Evolutionary conservation across 345 rosid genomes (phyloP).

Genomic region (Moricandia arvensis): DNA sequence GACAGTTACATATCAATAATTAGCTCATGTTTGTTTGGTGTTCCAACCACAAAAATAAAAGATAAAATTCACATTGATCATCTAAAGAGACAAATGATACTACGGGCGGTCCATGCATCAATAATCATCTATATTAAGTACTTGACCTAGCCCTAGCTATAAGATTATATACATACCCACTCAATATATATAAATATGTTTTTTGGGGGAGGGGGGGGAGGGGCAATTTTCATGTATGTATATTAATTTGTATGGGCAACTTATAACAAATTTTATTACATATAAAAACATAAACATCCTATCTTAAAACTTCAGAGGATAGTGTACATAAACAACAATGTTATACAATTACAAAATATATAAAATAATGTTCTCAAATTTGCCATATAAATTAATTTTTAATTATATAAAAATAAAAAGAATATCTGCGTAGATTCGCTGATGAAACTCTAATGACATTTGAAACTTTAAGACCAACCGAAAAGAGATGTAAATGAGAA

Average conservation of each 20-base stretch:
- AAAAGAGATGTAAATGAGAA: slow-evolving; percentile 1
- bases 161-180: slow-evolving; percentile 6
- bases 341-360: neutral
- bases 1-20: slow-evolving; percentile 8
- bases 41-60: neutral
- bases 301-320: neutral
- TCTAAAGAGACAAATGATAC: neutral
- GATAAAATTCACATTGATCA: neutral
- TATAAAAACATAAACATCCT: neutral
- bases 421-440: neutral
- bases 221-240: neutral
- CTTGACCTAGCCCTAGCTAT: slow-evolving; percentile 18
- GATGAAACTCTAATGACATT: neutral
- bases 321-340: neutral
- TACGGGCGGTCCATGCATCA: slow-evolving; percentile 22
- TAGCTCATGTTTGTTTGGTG: slow-evolving; percentile 13
- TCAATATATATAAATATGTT: neutral
- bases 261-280: neutral
- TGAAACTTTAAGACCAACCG: neutral
- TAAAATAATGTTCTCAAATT: neutral
- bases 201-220: too few relatives aligned
- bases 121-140: slow-evolving; percentile 8
- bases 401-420: neutral
- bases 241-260: slow-evolving; percentile 16
- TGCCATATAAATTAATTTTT: neutral